phyloP scores from a whole-genome alignment of 129 eudicot species.

The Silybum marianum region DNA sequence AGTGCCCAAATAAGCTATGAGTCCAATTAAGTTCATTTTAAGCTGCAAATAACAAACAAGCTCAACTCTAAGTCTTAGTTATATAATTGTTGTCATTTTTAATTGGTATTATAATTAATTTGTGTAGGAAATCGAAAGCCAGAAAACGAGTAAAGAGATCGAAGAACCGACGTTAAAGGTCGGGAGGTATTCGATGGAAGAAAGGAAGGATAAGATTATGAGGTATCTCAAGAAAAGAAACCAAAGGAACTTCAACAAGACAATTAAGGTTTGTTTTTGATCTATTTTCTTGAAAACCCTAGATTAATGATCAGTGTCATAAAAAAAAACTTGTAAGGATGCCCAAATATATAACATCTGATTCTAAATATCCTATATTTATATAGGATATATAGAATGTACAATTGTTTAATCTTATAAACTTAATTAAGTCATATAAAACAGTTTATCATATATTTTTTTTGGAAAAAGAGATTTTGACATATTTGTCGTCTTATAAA shows the following conservation, averaged over 20 bases:
- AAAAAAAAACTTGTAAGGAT: not conserved
- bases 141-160: slow-evolving; percentile 24
- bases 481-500: not conserved
- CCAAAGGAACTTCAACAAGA: slow-evolving; percentile 91
- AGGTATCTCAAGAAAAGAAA: slow-evolving; percentile 88
- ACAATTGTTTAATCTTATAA: not conserved
- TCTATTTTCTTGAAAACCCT: not conserved
- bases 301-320: not conserved
- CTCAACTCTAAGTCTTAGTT: not conserved
- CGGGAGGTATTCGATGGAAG: slow-evolving; percentile 74
- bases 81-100: not conserved
- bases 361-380: not conserved
- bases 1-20: no score
- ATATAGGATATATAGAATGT: not conserved
- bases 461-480: not conserved
- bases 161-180: slow-evolving; percentile 65
- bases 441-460: no score
- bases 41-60: no score
- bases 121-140: slow-evolving; percentile 40
- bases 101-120: not conserved
- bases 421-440: no score
- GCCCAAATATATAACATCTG: not conserved
- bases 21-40: no score
- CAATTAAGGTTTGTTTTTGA: slow-evolving; percentile 66
- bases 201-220: slow-evolving; percentile 83